phyloP scores from a whole-genome alignment of 306 rosid species.

The Dicorynia guianensis region DNA sequence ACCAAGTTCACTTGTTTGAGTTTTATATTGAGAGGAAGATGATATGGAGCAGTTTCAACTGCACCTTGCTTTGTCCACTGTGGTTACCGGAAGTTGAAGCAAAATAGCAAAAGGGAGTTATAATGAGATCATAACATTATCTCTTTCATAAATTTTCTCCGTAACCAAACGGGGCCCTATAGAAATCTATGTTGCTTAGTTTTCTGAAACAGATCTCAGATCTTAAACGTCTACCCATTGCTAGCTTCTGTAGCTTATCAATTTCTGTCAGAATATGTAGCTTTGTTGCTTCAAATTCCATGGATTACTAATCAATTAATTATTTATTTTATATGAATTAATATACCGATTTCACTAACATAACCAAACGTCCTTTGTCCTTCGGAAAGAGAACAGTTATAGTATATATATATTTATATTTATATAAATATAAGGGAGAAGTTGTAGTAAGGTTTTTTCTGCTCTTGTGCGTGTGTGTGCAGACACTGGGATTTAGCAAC shows the following conservation, averaged over 20 bases:
- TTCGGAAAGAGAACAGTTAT: neutral
- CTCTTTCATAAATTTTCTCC: neutral
- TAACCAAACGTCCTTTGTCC: too few relatives aligned
- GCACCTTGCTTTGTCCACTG: neutral
- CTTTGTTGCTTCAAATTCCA: too few relatives aligned
- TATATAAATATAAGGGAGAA: neutral
- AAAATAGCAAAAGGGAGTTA: neutral
- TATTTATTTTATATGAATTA: too few relatives aligned
- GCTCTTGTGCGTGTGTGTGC: neutral
- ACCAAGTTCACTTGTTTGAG: neutral
- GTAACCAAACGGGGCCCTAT: neutral
- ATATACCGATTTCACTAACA: too few relatives aligned
- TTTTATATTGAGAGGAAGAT: neutral
- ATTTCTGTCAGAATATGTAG: too few relatives aligned
- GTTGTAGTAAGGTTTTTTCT: neutral
- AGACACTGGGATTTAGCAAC: slow-evolving; percentile 54
- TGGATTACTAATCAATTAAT: too few relatives aligned
- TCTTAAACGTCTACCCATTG: too few relatives aligned
- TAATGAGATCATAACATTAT: neutral
- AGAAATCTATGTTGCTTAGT: too few relatives aligned
- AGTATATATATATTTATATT: too few relatives aligned
- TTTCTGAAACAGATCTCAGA: too few relatives aligned
- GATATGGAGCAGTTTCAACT: slow-evolving; percentile 34
- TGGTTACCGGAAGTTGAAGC: slow-evolving; percentile 20
- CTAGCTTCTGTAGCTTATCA: too few relatives aligned